These are phyloP conservation scores for Komagataella pseudopastoris DNA, from an alignment of 805 yeast genomes.

Conservation along the genomic window DNA sequence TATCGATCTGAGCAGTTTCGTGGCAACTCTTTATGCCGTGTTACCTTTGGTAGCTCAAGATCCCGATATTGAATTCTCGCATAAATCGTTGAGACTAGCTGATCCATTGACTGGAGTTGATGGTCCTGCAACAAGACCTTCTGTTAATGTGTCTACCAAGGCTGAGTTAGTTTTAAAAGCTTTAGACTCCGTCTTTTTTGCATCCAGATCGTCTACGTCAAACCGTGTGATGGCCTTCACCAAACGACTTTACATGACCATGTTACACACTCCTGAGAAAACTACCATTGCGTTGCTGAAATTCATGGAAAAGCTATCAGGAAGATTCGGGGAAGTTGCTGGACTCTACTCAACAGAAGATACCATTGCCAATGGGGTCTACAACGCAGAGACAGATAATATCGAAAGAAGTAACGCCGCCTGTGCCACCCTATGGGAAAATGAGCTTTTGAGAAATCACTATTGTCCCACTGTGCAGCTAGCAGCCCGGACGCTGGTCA, in stretches of 20 bases:
- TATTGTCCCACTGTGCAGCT: constrained; percentile 73
- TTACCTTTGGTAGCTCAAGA: constrained; percentile 61
- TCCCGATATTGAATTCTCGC: constrained; percentile 76
- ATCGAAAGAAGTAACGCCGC: constrained; percentile 73
- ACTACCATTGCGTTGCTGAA: constrained; percentile 67
- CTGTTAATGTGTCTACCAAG: constrained; percentile 80
- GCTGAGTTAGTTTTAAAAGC: constrained; percentile 72
- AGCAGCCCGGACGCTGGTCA: constrained; percentile 34
- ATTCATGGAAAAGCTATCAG: constrained; percentile 63
- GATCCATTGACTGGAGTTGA: constrained; percentile 37
- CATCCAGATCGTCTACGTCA: constrained; percentile 52
- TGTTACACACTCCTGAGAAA: constrained; percentile 77
- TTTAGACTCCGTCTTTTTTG: constrained; percentile 71
- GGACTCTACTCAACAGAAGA: constrained; percentile 84
- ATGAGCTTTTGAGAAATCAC: constrained; percentile 63
- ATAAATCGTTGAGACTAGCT: constrained; percentile 63
- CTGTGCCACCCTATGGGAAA: constrained; percentile 88
- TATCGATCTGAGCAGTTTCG: constrained; percentile 71
- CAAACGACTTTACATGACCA: constrained; percentile 57
- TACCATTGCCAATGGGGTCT: constrained; percentile 68
- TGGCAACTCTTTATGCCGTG: constrained; percentile 58
- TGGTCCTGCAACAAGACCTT: constrained; percentile 31
- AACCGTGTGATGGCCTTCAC: constrained; percentile 69
- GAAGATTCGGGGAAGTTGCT: constrained; percentile 55
- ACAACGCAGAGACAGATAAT: constrained; percentile 48